Conservation (phyloP, 331 rosid species). For the Ulmus americana region DNA sequence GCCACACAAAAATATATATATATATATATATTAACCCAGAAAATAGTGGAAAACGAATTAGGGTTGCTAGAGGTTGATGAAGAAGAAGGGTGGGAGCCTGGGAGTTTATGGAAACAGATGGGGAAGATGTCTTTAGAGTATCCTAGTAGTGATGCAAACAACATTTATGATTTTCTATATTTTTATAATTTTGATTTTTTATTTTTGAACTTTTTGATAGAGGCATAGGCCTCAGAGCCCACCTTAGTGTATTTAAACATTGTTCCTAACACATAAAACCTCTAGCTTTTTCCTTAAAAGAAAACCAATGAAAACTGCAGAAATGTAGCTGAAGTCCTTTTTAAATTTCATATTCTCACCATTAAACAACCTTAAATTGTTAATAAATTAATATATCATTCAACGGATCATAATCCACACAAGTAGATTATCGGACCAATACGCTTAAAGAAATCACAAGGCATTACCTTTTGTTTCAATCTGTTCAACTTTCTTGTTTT, state of each 20-base stretch:
- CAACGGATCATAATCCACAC: not conserved
- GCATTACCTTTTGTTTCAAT: conserved; percentile 61
- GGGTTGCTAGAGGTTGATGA: too few species aligned
- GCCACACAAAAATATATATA: too few species aligned
- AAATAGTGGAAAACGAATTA: too few species aligned
- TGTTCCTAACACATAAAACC: not conserved
- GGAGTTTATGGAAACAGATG: too few species aligned
- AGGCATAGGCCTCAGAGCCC: too few species aligned
- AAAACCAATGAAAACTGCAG: not conserved
- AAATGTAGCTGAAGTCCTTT: not conserved
- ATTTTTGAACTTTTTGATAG: too few species aligned
- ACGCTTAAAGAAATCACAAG: not conserved
- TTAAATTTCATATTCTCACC: not conserved
- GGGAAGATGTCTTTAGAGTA: too few species aligned
- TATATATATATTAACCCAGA: too few species aligned
- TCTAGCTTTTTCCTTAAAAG: not conserved
- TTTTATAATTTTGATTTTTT: too few species aligned
- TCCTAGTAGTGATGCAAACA: too few species aligned
- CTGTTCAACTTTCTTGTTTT: conserved; percentile 48
- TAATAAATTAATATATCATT: not conserved
- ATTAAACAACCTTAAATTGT: not conserved
- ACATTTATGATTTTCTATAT: too few species aligned
- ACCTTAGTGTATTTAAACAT: not conserved
- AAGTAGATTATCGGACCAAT: conserved; percentile 13
- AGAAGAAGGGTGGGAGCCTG: too few species aligned